Evolutionary conservation across 1,284 basidiomycete genomes (phyloP), one percentile per base, ranked within the genome.

Genomic region (Cystodermella granulosa): DNA sequence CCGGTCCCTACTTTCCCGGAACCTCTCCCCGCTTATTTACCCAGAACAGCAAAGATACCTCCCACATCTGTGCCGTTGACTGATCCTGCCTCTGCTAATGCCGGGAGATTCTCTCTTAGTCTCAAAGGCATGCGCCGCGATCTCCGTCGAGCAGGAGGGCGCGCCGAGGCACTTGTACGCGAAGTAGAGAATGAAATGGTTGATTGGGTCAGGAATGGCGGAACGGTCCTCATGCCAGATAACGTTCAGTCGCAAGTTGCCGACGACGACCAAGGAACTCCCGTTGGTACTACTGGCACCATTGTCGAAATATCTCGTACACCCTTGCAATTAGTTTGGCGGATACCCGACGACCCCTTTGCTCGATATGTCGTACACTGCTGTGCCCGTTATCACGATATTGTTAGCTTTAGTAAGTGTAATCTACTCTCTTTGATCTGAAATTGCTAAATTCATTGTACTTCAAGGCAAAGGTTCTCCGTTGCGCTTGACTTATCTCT

Each of bases 361-460:
- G 79, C 81, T 24, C 72, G 87, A 28, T 89, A 87, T 56, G 76
- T 89, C 39, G 79, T 89, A 5, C 87, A 90, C 54, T 89, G 86
- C 54, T 83, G 84, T 50, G 85, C 86, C 38, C 72, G 87, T 31
- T 89, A 84, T 63, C 79, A 89, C 59, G 80, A 80, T 47, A 65
- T 89, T 45, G 81, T 89, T 52, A 85, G 83, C 63, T 90, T 81
- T 70, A 89, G 87, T 87, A 61, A 57, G 85, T 75, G 17, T 53
- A 15, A 16, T 34, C 16, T 24, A 40, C 15, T 24, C 28, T 14
- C 42, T 8, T 34, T 26, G 43, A 39, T 18, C 24, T 34, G 8
- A 34, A 3, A 24, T 48, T 24, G 39, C 13, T 28, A n/a, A n/a
- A n/a, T n/a, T 36, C 24, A 45, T 41, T 28, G 18, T 48, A 39